phyloP scores from a whole-genome alignment of 306 rosid species.

The Morella rubra region DNA sequence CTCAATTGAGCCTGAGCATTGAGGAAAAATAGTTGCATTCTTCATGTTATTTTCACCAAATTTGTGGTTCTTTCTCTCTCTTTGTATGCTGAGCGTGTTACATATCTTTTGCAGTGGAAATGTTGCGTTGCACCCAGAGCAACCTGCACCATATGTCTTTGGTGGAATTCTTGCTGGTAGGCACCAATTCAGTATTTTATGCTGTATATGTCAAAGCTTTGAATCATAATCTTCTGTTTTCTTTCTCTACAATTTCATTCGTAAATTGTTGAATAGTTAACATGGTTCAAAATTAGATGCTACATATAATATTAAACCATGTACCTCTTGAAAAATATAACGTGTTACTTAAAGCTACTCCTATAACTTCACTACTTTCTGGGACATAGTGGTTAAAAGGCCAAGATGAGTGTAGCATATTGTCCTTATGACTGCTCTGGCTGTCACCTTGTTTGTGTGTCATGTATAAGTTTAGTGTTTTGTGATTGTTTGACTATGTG shows the following conservation, averaged over 20 bases:
- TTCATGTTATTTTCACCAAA: constrained; percentile 26
- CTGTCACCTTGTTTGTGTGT: neutral
- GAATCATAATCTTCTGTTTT: constrained; percentile 9
- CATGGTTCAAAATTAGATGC: constrained; percentile 4
- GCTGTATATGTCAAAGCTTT: constrained; percentile 32
- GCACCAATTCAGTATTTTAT: constrained; percentile 28
- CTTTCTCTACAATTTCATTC: neutral
- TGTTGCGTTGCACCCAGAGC: constrained; percentile 64
- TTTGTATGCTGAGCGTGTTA: constrained; percentile 28
- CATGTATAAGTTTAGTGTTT: neutral
- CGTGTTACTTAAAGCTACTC: constrained; percentile 10
- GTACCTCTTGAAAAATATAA: constrained; percentile 14
- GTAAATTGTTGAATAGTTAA: constrained; percentile 8
- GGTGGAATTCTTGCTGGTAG: constrained; percentile 99
- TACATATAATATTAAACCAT: constrained; percentile 7
- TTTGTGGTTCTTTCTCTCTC: constrained; percentile 4
- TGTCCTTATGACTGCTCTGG: constrained; percentile 11
- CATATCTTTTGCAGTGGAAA: constrained; percentile 69
- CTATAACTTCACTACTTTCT: constrained; percentile 15
- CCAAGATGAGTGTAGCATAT: constrained; percentile 22
- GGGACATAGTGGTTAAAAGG: constrained; percentile 21
- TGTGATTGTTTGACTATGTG: neutral
- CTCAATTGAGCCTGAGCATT: constrained; percentile 23
- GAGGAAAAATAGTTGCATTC: constrained; percentile 8
- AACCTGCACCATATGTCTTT: constrained; percentile 50